These are phyloP conservation scores for Melaleuca quinquenervia DNA, from an alignment of 345 rosid genomes.

Conservation along the genomic window DNA sequence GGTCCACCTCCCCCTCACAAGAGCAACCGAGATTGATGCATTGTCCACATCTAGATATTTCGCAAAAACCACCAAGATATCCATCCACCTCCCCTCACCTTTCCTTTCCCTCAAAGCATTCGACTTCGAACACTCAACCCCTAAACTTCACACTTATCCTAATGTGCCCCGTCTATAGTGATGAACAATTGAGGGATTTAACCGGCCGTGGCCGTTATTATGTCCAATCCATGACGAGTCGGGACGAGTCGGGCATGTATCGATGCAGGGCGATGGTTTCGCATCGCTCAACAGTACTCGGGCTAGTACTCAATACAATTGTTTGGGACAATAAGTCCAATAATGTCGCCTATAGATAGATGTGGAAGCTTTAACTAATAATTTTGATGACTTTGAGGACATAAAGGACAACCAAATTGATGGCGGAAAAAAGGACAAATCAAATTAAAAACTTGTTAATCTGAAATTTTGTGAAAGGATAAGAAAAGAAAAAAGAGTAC, in stretches of 20 bases:
- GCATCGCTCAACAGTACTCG: not conserved
- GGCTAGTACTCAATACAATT: not conserved
- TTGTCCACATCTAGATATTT: not conserved
- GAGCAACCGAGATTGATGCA: not conserved
- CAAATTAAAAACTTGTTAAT: not conserved
- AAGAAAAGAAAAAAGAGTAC: constrained; percentile 7
- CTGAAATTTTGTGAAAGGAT: not conserved
- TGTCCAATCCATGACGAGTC: not conserved
- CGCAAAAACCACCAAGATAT: not conserved
- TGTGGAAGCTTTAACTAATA: not conserved
- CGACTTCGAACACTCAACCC: not conserved
- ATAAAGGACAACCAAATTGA: not conserved
- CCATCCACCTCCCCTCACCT: not conserved
- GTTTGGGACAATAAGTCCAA: not conserved
- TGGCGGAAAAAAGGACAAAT: not conserved
- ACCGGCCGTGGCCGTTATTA: no score
- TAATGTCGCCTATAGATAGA: not conserved
- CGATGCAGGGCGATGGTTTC: no score
- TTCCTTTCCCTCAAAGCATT: not conserved
- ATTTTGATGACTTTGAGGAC: not conserved
- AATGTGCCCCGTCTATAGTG: not conserved
- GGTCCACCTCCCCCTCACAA: not conserved
- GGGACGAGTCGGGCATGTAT: not conserved
- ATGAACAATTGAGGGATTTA: no score
- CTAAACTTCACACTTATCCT: not conserved